Evolutionary conservation across 495 filamentous ascomycete species (phyloP).

Genomic region (Aspergillus baeticus): DNA sequence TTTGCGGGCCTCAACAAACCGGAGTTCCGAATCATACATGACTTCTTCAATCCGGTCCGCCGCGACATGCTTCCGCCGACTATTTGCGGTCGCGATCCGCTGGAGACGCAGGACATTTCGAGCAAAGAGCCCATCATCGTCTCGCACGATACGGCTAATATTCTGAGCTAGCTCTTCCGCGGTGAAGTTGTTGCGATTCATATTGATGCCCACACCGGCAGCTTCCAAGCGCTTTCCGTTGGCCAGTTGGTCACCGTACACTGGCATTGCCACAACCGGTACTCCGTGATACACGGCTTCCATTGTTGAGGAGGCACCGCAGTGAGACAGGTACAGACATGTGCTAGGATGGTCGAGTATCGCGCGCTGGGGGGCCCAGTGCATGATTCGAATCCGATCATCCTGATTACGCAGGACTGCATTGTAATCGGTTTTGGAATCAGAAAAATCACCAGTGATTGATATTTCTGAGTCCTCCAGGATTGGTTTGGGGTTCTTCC

Average conservation of each 20-base stretch:
- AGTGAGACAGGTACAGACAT: conserved; percentile 35
- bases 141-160: conserved; percentile 19
- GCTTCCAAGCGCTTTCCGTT: conserved; percentile 30
- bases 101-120: conserved; percentile 28
- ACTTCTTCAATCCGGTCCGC: conserved; percentile 41
- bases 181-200: conserved; percentile 34
- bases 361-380: conserved; percentile 34
- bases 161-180: conserved; percentile 27
- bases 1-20: conserved; percentile 9
- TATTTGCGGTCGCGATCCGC: conserved; percentile 32
- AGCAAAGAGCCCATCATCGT: conserved; percentile 16
- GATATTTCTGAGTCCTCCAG: conserved; percentile 20
- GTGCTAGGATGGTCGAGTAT: conserved; percentile 28
- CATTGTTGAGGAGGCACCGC: conserved; percentile 34
- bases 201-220: conserved; percentile 26
- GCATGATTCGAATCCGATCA: conserved; percentile 23
- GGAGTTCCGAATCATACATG: conserved; percentile 33
- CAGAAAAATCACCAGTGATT: not conserved
- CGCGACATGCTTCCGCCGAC: conserved; percentile 32
- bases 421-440: not conserved
- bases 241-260: conserved; percentile 35
- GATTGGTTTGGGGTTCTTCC: conserved; percentile 12
- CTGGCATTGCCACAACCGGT: conserved; percentile 29
- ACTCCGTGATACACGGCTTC: conserved; percentile 37
- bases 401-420: conserved; percentile 18